Conservation (phyloP, 768 basidiomycete species). For the Dentipellis fragilis region DNA sequence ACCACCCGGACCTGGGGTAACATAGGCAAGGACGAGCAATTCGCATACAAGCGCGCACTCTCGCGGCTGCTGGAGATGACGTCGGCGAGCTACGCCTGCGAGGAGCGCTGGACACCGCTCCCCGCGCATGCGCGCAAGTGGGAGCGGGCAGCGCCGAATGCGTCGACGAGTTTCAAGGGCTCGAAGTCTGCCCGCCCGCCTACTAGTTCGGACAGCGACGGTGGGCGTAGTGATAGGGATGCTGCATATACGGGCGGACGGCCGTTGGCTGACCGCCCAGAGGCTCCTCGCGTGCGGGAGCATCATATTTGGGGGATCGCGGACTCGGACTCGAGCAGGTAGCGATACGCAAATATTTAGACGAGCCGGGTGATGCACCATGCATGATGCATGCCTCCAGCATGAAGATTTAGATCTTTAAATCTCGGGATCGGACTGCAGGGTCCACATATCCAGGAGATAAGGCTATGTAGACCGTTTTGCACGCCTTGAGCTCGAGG, state of each 20-base stretch:
- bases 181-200: too few species aligned
- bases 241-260: constrained; percentile 11
- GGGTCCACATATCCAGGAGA: too few species aligned
- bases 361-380: too few species aligned
- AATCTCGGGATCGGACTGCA: too few species aligned
- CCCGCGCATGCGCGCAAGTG: constrained; percentile 22
- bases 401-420: too few species aligned
- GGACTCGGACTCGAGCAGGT: too few species aligned
- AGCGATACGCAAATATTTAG: too few species aligned
- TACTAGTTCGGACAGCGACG: background rate
- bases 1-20: too few species aligned
- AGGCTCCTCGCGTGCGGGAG: constrained; percentile 25
- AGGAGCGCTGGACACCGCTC: constrained; percentile 28
- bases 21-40: constrained; percentile 48
- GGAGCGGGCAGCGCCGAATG: constrained; percentile 15
- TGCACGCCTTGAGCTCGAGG: too few species aligned
- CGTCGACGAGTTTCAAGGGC: background rate
- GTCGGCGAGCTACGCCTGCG: constrained; percentile 23
- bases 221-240: constrained; percentile 17
- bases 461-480: too few species aligned
- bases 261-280: constrained; percentile 14
- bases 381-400: too few species aligned
- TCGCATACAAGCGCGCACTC: constrained; percentile 53
- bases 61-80: constrained; percentile 52
- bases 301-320: constrained; percentile 15